Evolutionary conservation across 1,139 yeast species (phyloP), one percentile per base, ranked within the genome.

Genomic region (Scheffersomyces stambukii): DNA sequence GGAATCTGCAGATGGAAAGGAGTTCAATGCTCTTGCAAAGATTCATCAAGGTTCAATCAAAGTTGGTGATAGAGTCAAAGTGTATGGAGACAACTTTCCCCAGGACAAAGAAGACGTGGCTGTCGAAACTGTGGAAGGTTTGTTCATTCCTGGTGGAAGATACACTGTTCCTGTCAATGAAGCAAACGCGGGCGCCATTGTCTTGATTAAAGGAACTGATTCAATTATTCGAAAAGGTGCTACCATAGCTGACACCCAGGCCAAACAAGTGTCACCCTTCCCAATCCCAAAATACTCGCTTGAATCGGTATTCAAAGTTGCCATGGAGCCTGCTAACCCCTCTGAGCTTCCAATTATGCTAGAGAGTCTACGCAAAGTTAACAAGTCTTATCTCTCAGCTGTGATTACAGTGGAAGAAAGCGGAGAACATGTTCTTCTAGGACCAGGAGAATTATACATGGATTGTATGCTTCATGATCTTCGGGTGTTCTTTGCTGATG

Each of bases 361-460:
- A 10, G 80, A 75, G 12, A 88, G 89, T 0, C 58, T 91, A 28
- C 64, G 82, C 36, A 73, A 67, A 33, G 61, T 82, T 15, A 72
- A 72, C 40, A 76, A 73, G 40, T 61, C 81, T 1, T 89, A 84
- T 46, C 69, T 83, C 9, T 77, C 89, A 5, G 65, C 79, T 20
- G 67, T 69, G 16, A 62, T 85, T 6, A 76, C 71, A 38, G 89
- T 83, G 1, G 96, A 86, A 50, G 95, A 84, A 42, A 81, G 89
- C 33, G 96, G 97, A 2, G 97, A 89, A 45, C 86, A 82, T 50
- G 77, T 80, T 1, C 51, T 93, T 2, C 49, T 79, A 16, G 96
- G 93, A 0, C 76, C 88, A 3, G 98, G 98, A 4, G 98, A 93
- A 49, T 48, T 91, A 11, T 86, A 84, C 48, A 55, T 93, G 58